Percentiles rank a stretch among this genome's conserved stretches.
These are phyloP conservation scores for Talaromyces liani DNA, from an alignment of 495 filamentous ascomycete genomes.

Conservation along the genomic window DNA sequence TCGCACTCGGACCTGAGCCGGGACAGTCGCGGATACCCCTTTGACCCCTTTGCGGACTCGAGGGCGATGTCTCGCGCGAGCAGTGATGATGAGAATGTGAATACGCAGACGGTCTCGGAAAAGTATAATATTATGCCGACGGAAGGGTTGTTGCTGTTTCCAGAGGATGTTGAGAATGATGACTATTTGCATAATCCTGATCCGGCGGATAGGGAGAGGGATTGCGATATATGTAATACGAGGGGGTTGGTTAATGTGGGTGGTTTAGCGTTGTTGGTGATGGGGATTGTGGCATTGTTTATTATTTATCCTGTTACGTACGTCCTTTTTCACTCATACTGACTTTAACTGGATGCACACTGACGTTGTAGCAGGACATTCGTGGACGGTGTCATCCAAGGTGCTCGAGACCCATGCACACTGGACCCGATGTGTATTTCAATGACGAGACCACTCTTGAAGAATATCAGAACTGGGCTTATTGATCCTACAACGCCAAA, in stretches of 20 bases:
- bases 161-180: slow-evolving; percentile 72
- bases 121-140: slow-evolving; percentile 74
- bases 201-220: slow-evolving; percentile 54
- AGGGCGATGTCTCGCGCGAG: slow-evolving; percentile 52
- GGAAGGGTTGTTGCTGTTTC: slow-evolving; percentile 61
- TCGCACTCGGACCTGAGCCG: slow-evolving; percentile 42
- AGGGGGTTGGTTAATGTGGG: slow-evolving; percentile 63
- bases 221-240: slow-evolving; percentile 62
- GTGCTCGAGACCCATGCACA: slow-evolving; percentile 23
- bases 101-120: slow-evolving; percentile 70
- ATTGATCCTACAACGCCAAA: slow-evolving; percentile 69
- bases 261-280: slow-evolving; percentile 50
- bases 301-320: slow-evolving; percentile 71
- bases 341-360: neutral
- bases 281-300: slow-evolving; percentile 61
- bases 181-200: slow-evolving; percentile 71
- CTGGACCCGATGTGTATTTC: slow-evolving; percentile 50
- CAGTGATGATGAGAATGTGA: slow-evolving; percentile 60
- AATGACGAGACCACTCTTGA: slow-evolving; percentile 47
- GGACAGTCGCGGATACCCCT: slow-evolving; percentile 39
- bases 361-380: slow-evolving; percentile 42
- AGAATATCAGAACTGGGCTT: slow-evolving; percentile 51
- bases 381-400: slow-evolving; percentile 29
- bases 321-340: slow-evolving; percentile 17
- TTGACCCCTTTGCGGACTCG: slow-evolving; percentile 45